phyloP scores from a whole-genome alignment of 805 yeast species.

The Spathaspora arborariae region DNA sequence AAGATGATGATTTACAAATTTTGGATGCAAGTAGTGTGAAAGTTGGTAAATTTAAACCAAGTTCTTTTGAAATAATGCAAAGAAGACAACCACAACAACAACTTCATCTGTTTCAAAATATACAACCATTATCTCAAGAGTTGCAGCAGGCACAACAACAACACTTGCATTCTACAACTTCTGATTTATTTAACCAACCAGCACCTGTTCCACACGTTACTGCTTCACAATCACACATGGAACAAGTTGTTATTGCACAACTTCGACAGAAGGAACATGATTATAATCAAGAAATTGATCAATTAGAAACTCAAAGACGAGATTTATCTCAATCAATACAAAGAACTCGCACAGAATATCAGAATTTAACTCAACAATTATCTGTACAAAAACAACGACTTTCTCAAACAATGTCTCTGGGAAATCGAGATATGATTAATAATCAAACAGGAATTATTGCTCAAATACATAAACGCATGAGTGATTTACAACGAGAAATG shows the following conservation, averaged over 20 bases:
- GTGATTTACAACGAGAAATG: neutral
- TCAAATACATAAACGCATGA: neutral
- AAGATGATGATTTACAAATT: constrained; percentile 26
- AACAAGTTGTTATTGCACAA: neutral
- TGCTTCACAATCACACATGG: neutral
- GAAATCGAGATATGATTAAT: neutral
- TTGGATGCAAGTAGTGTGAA: constrained; percentile 27
- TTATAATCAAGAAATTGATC: neutral
- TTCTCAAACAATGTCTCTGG: neutral
- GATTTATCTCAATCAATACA: neutral
- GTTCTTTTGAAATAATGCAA: constrained; percentile 15
- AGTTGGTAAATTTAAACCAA: constrained; percentile 19
- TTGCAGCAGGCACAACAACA: neutral
- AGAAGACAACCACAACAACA: neutral
- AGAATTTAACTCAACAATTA: neutral
- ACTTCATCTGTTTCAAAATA: no score
- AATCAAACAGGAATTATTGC: neutral
- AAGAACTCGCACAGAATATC: neutral
- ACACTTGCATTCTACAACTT: neutral
- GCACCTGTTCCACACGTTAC: constrained; percentile 25
- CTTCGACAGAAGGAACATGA: neutral
- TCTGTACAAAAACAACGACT: neutral
- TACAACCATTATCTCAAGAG: neutral
- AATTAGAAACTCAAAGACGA: neutral
- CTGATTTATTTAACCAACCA: constrained; percentile 17